Evolutionary conservation across 73 alveolate genomes (phyloP), one percentile per base, ranked within the genome.

Genomic region (Blepharisma stoltei): DNA sequence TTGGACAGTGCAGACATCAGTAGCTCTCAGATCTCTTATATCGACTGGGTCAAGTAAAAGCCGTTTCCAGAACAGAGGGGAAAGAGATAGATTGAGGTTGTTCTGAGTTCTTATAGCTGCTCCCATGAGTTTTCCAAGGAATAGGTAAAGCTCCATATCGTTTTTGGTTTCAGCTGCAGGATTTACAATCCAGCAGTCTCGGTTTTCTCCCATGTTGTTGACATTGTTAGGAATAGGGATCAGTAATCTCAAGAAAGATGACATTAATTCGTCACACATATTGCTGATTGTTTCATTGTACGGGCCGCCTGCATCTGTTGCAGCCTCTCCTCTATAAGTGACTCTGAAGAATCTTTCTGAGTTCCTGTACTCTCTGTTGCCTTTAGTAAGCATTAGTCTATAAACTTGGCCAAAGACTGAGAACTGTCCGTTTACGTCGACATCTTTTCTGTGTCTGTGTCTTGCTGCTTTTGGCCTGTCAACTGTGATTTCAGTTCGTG

Each of bases 111-210:
- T 78, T 6, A 88, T 86, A 43, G 94, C 92, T 80, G 79, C 89
- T 76, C 97, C 98, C 78, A 94, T 81, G 21, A 92, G 60, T 6
- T 90, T 90, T 6, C 98, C 99, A 25, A 94, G 83, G 82, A 89
- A 81, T 67, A 86, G 81, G 53, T 47, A 86, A 98, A 94, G 89
- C 67, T 94, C 87, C 67, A 85, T 54, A 66, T 88, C 84, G 21
- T 80, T 54, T 25, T 86, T 87, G 6, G 93, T 60, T 37, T 78
- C 45, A 11, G 96, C 94, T 0, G 94, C 84, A 0, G 98, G 97
- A 71, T 93, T 93, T 38, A 93, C 85, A 1, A 89, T 82, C 97
- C 98, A 93, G 70, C 90, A 87, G 80, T 93, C 98, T 83, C 97
- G 79, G 48, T 83, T 75, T 4, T 83, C 86, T 0, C 98, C 98